Evolutionary conservation across 345 rosid genomes (phyloP).

Genomic region (Citrus unshiu): DNA sequence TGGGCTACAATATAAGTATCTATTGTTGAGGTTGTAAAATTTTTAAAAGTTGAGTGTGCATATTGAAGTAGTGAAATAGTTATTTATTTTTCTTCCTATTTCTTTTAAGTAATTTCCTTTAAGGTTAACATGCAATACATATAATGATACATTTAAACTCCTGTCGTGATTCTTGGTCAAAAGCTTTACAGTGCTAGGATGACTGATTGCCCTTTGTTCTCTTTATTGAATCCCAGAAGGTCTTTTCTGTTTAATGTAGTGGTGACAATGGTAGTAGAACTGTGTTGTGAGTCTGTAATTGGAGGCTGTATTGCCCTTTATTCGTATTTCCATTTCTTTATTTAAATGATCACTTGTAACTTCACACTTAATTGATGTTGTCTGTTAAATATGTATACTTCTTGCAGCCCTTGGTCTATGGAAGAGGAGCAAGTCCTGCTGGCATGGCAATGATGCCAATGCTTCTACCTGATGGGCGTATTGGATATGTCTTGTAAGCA

Average conservation of each 20-base stretch:
- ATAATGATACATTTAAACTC: background rate
- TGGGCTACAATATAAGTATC: too few relatives aligned
- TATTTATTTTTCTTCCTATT: background rate
- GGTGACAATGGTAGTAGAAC: background rate
- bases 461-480: slow-evolving; percentile 75
- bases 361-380: background rate
- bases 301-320: background rate
- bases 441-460: slow-evolving; percentile 81
- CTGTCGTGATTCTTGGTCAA: background rate
- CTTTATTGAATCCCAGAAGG: background rate
- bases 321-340: background rate
- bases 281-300: background rate
- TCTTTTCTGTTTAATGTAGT: background rate
- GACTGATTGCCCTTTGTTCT: background rate
- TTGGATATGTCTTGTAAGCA: slow-evolving; percentile 73
- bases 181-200: background rate
- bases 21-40: background rate
- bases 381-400: slow-evolving; percentile 9
- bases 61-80: background rate
- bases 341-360: background rate
- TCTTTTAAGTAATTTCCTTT: background rate
- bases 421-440: slow-evolving; percentile 53
- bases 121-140: too few relatives aligned
- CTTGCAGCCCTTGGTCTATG: slow-evolving; percentile 65
- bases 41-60: background rate